A percentile compares a stretch with the other conserved stretches of the same genome.
These are phyloP conservation scores for Citrus maxima DNA, from an alignment of 345 rosid species.

Conservation along the genomic window DNA sequence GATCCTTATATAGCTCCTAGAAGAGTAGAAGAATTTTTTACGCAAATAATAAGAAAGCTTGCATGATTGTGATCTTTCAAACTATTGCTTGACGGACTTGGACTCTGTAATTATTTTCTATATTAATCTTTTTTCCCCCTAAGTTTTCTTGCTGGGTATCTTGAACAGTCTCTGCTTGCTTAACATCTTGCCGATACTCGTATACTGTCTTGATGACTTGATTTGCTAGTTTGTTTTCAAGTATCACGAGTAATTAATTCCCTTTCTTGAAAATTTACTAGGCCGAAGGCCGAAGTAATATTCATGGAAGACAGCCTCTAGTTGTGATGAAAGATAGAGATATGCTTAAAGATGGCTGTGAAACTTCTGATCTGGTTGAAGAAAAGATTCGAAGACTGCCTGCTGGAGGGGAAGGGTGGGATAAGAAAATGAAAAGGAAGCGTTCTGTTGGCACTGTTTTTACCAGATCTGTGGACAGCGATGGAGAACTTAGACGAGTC, in stretches of 20 bases:
- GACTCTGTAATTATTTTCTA: neutral
- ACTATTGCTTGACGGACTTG: neutral
- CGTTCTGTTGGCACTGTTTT: slow-evolving; percentile 44
- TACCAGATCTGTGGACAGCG: slow-evolving; percentile 39
- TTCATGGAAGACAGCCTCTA: slow-evolving; percentile 29
- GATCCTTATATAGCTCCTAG: neutral
- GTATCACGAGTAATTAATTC: neutral
- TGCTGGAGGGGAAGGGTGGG: slow-evolving; percentile 65
- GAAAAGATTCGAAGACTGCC: slow-evolving; percentile 51
- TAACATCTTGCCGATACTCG: neutral
- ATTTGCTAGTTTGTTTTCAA: neutral
- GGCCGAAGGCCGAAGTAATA: slow-evolving; percentile 43
- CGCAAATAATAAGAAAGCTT: neutral
- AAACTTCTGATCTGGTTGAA: slow-evolving; percentile 40
- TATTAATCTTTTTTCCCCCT: neutral
- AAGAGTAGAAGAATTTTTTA: neutral
- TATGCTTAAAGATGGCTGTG: slow-evolving; percentile 33
- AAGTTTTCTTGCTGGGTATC: neutral
- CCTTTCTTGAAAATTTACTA: slow-evolving; percentile 12
- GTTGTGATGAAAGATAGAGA: slow-evolving; percentile 48
- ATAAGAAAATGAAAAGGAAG: slow-evolving; percentile 50
- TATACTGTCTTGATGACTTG: neutral
- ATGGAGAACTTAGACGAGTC: slow-evolving; percentile 38
- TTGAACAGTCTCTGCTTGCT: neutral
- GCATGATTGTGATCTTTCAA: neutral